These are phyloP conservation scores for Raddia distichophylla DNA, from an alignment of 176 grass and related monocot genomes.

Conservation along the genomic window DNA sequence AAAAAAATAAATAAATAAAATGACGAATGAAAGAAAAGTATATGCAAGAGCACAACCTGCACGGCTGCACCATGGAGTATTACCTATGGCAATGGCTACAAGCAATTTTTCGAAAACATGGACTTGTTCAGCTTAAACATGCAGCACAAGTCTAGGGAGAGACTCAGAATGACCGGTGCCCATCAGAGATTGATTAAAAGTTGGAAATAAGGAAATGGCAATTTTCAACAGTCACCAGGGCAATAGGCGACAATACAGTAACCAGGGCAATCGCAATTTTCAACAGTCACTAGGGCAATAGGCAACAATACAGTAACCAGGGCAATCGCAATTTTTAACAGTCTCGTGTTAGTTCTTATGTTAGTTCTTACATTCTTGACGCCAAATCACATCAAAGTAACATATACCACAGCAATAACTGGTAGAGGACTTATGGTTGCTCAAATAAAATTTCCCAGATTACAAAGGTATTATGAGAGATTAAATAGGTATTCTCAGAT, in stretches of 20 bases:
- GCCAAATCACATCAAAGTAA: neutral
- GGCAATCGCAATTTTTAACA: no score
- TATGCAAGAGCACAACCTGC: neutral
- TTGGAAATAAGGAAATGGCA: neutral
- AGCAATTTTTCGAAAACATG: neutral
- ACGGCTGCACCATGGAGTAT: neutral
- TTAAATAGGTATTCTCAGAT: neutral
- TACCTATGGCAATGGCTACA: neutral
- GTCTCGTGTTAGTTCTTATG: neutral
- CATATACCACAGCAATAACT: neutral
- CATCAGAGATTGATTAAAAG: neutral
- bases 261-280: neutral
- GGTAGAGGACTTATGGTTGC: neutral
- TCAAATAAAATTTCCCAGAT: neutral
- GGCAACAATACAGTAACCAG: no score
- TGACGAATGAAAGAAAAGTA: neutral
- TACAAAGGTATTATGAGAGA: constrained; percentile 16
- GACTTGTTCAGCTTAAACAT: neutral
- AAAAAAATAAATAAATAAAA: no score
- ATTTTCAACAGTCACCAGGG: neutral
- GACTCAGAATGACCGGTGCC: neutral
- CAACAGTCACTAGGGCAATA: no score
- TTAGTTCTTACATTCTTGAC: constrained; percentile 13
- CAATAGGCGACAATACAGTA: neutral
- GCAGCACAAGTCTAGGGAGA: neutral